These are phyloP conservation scores for Parmales sp. DNA, from an alignment of 108 stramenopile species.

Conservation along the genomic window DNA sequence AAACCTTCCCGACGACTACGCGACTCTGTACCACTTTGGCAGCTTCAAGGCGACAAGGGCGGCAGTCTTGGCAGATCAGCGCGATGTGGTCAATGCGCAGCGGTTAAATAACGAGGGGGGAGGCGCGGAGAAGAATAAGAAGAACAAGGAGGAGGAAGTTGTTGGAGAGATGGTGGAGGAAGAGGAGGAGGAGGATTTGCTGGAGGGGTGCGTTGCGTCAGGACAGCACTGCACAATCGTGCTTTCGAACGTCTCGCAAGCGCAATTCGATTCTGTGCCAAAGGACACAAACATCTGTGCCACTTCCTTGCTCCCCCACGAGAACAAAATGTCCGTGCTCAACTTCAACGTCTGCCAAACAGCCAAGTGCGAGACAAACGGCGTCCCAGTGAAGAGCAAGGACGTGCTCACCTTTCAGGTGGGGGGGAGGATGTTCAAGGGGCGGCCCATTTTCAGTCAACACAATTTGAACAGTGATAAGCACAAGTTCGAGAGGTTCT, in stretches of 20 bases:
- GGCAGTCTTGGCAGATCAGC: constrained; percentile 59
- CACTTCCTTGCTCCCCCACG: constrained; percentile 79
- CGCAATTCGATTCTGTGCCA: constrained; percentile 32
- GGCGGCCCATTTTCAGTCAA: constrained; percentile 86
- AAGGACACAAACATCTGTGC: constrained; percentile 52
- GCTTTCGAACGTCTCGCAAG: constrained; percentile 50
- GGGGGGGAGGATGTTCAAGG: constrained; percentile 86
- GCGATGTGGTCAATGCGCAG: constrained; percentile 43
- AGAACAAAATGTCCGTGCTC: constrained; percentile 85
- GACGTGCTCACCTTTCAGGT: constrained; percentile 80
- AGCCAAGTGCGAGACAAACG: constrained; percentile 25
- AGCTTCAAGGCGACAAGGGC: constrained; percentile 76
- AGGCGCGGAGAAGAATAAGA: constrained; percentile 25
- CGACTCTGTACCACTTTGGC: constrained; percentile 78
- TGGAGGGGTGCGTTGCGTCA: constrained; percentile 23
- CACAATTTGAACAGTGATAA: constrained; percentile 94
- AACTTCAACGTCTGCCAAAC: constrained; percentile 85
- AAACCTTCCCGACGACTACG: constrained; percentile 89
- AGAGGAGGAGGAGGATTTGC: background rate
- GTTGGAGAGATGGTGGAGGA: constrained; percentile 20
- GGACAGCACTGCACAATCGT: constrained; percentile 54
- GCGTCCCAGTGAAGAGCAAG: constrained; percentile 74
- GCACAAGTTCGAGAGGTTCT: constrained; percentile 92
- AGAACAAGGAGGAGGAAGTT: constrained; percentile 22
- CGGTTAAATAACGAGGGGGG: too few species aligned